These are phyloP conservation scores for Cutaneotrichosporon curvatum DNA, from an alignment of 1,284 basidiomycete species.

Conservation along the genomic window DNA sequence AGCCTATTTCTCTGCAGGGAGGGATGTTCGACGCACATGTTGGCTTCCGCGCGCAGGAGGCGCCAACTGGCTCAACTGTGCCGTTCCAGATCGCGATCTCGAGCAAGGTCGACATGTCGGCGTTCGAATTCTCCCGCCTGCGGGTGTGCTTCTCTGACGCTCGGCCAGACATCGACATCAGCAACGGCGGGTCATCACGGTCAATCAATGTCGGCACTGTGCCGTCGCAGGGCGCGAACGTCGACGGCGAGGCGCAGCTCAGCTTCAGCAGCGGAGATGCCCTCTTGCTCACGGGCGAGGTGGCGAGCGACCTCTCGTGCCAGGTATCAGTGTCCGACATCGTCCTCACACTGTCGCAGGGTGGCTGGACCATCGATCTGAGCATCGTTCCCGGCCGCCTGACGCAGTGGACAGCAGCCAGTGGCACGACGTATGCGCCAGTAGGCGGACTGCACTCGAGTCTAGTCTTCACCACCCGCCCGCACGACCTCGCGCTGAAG, in stretches of 20 bases:
- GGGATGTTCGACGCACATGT: conserved; percentile 54
- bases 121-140: conserved; percentile 32
- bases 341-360: conserved; percentile 22
- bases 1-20: conserved; percentile 60
- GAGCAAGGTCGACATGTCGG: conserved; percentile 23
- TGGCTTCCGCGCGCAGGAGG: conserved; percentile 62
- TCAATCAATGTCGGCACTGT: conserved; percentile 8
- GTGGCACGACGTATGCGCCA: conserved; percentile 13
- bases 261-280: conserved; percentile 14
- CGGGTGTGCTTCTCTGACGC: conserved; percentile 37
- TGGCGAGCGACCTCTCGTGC: conserved; percentile 12
- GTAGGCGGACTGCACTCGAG: conserved; percentile 1
- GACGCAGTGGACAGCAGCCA: conserved; percentile 17
- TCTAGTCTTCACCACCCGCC: conserved; percentile 57
- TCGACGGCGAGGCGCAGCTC: conserved; percentile 12
- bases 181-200: neutral
- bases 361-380: conserved; percentile 33
- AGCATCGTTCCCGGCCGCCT: conserved; percentile 16
- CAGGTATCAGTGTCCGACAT: conserved; percentile 25
- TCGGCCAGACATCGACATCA: conserved; percentile 25
- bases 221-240: neutral
- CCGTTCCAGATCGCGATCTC: conserved; percentile 63
- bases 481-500: conserved; percentile 55
- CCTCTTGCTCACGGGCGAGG: conserved; percentile 21
- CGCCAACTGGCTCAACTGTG: conserved; percentile 55